phyloP scores from a whole-genome alignment of 768 basidiomycete species.

The Boletus eberwhitei region DNA sequence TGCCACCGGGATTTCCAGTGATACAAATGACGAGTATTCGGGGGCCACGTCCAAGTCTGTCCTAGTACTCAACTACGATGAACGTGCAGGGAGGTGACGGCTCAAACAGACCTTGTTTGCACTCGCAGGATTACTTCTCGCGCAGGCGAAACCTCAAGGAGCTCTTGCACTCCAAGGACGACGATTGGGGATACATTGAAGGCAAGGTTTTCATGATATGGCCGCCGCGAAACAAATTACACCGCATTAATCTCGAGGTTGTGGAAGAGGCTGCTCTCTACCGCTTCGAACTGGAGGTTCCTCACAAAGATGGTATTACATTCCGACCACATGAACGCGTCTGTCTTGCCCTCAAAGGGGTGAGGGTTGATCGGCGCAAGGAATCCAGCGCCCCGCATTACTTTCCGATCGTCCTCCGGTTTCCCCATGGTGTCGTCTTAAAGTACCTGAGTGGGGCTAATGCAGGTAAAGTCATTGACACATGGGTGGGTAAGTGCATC shows the following conservation, averaged over 20 bases:
- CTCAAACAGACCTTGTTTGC: neutral
- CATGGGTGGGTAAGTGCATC: slow-evolving; percentile 37
- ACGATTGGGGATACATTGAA: slow-evolving; percentile 39
- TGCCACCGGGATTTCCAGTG: slow-evolving; percentile 1
- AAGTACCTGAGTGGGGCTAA: slow-evolving; percentile 34
- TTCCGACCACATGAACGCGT: slow-evolving; percentile 43
- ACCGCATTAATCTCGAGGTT: slow-evolving; percentile 32
- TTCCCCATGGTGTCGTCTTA: slow-evolving; percentile 40
- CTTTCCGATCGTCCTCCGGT: slow-evolving; percentile 42
- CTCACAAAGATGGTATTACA: slow-evolving; percentile 33
- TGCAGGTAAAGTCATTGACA: slow-evolving; percentile 35
- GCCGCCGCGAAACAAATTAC: slow-evolving; percentile 29
- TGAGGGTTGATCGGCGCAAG: slow-evolving; percentile 29
- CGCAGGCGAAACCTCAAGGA: slow-evolving; percentile 32
- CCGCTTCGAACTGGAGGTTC: slow-evolving; percentile 40
- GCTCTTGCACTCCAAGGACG: slow-evolving; percentile 28
- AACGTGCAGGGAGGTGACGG: neutral
- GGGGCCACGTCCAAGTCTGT: neutral
- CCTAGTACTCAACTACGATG: slow-evolving; percentile 3
- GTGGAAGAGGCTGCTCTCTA: slow-evolving; percentile 12
- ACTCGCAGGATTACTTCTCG: slow-evolving; percentile 17
- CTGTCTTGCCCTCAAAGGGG: slow-evolving; percentile 47
- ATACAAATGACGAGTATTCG: neutral
- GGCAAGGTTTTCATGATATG: slow-evolving; percentile 47
- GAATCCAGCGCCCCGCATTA: slow-evolving; percentile 28